Base-by-base conservation (phyloP, 495 filamentous ascomycete species). In the Cudoniella acicularis region DNA sequence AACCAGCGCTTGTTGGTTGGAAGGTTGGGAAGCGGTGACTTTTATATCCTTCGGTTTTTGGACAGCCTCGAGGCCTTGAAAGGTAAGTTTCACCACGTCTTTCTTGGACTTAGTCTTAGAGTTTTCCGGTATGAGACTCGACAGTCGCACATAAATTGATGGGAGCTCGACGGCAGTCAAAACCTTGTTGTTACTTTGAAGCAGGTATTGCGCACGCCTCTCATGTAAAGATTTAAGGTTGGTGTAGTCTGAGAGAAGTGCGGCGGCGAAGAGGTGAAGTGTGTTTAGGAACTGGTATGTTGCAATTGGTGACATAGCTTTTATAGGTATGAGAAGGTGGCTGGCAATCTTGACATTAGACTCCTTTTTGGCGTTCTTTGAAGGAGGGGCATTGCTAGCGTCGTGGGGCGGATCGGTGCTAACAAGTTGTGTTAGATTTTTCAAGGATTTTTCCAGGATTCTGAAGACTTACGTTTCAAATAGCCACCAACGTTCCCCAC, bases 401-500 rank as follows among this genome's bases (percentile, higher is more conserved):
- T 30, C 41, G n/a, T 22, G 0, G n/a, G 59, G 47, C n/a, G 54
- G 17, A 30, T 48, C 54, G 23, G 53, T 53, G 30, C 59, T 65
- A n/a, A 21, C 3, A 41, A 50, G 13, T 42, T 10, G 2, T 17
- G 36, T 61, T 51, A 62, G 52, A 48, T 23, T 27, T 41, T 27
- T n/a, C 16, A 26, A 43, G 10, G 3, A 56, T 11, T 30, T 16
- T 16, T 25, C n/a, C n/a, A n/a, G 18, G 41, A 52, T 20, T 49
- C 3, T n/a, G 10, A 13, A 49, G 30, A 18, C 56, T 43, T 63
- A 68, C 66, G 54, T 61, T 64, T 66, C 83, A 30, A 88, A 70
- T 55, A 92, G 71, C 82, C 86, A 92, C 86, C 89, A 94, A 25
- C 73, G 75, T 70, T 94, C 88, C 41, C 89, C 88, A 63, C 81